These are phyloP conservation scores for Coemansia sp. DNA, from an alignment of 192 early-diverging fungal species.

Conservation along the genomic window DNA sequence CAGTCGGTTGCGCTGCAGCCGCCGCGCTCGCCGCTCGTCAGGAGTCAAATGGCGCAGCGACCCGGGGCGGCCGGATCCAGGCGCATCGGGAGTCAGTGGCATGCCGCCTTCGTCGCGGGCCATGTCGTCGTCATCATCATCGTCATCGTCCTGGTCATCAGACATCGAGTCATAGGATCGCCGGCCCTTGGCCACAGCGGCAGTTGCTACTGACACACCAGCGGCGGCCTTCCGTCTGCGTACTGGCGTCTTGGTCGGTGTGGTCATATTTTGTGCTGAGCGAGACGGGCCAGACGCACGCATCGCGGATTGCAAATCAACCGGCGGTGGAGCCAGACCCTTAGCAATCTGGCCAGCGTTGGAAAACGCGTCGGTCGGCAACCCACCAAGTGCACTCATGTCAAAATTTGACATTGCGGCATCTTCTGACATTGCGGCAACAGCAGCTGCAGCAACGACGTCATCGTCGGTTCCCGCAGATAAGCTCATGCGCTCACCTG, in stretches of 20 bases:
- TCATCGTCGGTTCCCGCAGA: conserved; percentile 7
- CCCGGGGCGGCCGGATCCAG: conserved; percentile 53
- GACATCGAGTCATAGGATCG: conserved; percentile 26
- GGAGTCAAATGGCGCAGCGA: conserved; percentile 59
- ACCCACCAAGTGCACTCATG: conserved; percentile 18
- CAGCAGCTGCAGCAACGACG: background rate
- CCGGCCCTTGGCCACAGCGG: background rate
- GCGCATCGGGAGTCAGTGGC: conserved; percentile 56
- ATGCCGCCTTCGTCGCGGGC: conserved; percentile 27
- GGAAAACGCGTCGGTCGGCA: conserved; percentile 22
- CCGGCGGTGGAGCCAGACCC: conserved; percentile 4
- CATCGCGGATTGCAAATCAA: conserved; percentile 2
- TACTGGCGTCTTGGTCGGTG: background rate
- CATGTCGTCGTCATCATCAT: background rate
- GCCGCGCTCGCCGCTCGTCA: conserved; percentile 75
- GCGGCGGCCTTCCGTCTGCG: conserved; percentile 25
- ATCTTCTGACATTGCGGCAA: background rate
- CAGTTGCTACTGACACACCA: conserved; percentile 14
- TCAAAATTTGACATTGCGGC: conserved; percentile 22
- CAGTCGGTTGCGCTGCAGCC: conserved; percentile 74
- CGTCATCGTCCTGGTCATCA: conserved; percentile 22
- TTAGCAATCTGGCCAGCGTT: conserved; percentile 10
- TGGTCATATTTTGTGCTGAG: background rate
- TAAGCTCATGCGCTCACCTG: conserved; percentile 18
- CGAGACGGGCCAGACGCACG: background rate